Conservation (phyloP, 106 monocot genomes). For the Dendrobium huoshanense region DNA sequence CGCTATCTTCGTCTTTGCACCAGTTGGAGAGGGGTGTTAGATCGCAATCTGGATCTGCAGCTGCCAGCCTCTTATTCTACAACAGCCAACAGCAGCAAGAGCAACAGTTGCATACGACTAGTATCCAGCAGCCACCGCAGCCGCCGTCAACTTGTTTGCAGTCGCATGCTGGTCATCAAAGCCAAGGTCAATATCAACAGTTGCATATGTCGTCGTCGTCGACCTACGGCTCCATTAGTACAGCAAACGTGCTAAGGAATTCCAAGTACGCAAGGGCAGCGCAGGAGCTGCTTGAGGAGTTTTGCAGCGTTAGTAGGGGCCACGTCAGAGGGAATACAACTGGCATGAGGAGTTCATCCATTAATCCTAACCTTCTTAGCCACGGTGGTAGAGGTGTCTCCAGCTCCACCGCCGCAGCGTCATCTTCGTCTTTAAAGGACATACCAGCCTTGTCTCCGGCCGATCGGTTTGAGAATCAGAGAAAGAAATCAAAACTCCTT, state of each 20-base stretch:
- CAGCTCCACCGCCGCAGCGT: constrained; percentile 17
- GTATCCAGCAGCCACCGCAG: constrained; percentile 14
- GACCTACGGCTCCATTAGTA: too few species aligned
- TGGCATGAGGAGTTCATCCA: background rate
- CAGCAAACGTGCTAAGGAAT: constrained; percentile 30
- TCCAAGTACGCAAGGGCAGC: constrained; percentile 82
- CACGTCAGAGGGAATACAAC: constrained; percentile 31
- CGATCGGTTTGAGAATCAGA: constrained; percentile 89
- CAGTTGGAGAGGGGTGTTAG: constrained; percentile 48
- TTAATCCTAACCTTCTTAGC: constrained; percentile 24
- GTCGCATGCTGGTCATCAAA: constrained; percentile 16
- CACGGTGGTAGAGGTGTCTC: constrained; percentile 7
- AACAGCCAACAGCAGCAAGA: constrained; percentile 26
- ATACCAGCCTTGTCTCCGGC: constrained; percentile 57
- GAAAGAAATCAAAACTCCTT: constrained; percentile 89
- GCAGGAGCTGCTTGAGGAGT: constrained; percentile 90
- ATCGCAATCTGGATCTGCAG: constrained; percentile 6
- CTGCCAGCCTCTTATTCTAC: constrained; percentile 37
- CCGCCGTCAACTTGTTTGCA: constrained; percentile 10
- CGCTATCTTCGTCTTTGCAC: constrained; percentile 68
- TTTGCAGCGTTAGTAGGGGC: constrained; percentile 79
- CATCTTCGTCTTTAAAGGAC: constrained; percentile 40
- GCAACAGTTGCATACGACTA: constrained; percentile 6
- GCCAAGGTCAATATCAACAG: constrained; percentile 16
- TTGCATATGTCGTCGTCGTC: constrained; percentile 24